Base-by-base conservation (phyloP, 2,329 filamentous ascomycete species). In the Aureobasidium sp. region DNA sequence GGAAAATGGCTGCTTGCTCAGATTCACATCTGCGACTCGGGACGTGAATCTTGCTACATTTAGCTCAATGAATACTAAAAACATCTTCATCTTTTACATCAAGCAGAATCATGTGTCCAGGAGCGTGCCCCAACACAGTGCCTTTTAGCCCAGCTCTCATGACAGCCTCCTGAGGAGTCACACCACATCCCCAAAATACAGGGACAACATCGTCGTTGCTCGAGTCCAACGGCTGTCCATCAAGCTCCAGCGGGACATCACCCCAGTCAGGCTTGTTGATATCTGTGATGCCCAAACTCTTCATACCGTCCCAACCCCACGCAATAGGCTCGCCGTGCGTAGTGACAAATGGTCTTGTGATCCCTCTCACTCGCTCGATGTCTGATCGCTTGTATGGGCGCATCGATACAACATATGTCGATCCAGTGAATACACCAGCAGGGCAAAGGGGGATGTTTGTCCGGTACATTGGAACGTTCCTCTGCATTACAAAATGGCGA, bases 251-350 rank as follows among this genome's bases (percentile, higher is more conserved):
- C 5, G 78, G 78, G 3, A 64, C 64, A 63, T 86, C 82, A 0
- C 85, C 85, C 79, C 82, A 88, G 57, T 87, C 79, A 1, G 82
- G 81, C 8, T 47, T 63, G 46, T 77, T 71, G 10, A 86, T 75
- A 69, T 86, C 77, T 51, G 66, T 56, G 61, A 88, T 84, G 0
- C 85, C 85, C 48, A 88, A 67, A 36, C 67, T 67, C 64, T 71
- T 67, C 10, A 82, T 70, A 0, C 79, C 81, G 3, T 85, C 79
- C 84, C 84, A 88, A 0, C 83, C 85, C 84, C 84, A 88, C 3
- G 81, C 84, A 15, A 88, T 74, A 1, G 84, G 84, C 73, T 87
- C 85, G 2, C 85, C 85, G 67, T 88, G 85, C 3, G 84, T 86
- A 1, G 77, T 73, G 9, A 76, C 70, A 70, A 81, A 88, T 9